Conservation (phyloP, 176 grass and related monocot species). For the Ananas comosus region DNA sequence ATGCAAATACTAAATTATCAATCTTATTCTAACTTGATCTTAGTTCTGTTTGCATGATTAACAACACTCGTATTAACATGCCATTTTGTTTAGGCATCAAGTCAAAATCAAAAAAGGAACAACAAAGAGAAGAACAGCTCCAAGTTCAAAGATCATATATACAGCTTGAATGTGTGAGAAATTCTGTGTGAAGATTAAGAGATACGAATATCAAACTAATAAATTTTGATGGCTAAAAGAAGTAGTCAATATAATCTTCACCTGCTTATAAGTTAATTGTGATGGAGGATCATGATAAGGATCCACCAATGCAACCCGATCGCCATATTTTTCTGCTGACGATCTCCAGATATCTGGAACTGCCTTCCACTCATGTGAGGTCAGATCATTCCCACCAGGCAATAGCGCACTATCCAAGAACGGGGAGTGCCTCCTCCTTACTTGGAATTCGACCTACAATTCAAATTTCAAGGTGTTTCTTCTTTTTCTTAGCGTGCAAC, state of each 20-base stretch:
- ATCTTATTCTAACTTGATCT: too few relatives aligned
- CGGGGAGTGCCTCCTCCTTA: conserved; percentile 27
- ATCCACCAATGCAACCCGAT: conserved; percentile 56
- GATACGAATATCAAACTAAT: neutral
- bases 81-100: too few relatives aligned
- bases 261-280: conserved; percentile 72
- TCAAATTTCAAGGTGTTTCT: neutral
- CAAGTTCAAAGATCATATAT: too few relatives aligned
- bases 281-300: conserved; percentile 68
- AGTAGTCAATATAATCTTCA: conserved; percentile 10
- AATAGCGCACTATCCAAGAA: conserved; percentile 25
- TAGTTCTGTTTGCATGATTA: too few relatives aligned
- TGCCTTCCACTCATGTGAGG: conserved; percentile 51
- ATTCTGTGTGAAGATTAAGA: too few relatives aligned
- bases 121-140: too few relatives aligned
- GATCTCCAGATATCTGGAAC: conserved; percentile 96
- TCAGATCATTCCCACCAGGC: conserved; percentile 17
- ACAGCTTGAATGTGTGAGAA: too few relatives aligned
- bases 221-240: neutral
- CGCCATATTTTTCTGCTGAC: conserved; percentile 59
- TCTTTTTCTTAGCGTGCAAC: neutral
- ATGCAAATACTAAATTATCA: too few relatives aligned
- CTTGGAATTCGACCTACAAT: conserved; percentile 10
- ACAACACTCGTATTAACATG: too few relatives aligned
- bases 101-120: too few relatives aligned